phyloP scores from a whole-genome alignment of 768 basidiomycete species.

The Kwoniella sp. region DNA sequence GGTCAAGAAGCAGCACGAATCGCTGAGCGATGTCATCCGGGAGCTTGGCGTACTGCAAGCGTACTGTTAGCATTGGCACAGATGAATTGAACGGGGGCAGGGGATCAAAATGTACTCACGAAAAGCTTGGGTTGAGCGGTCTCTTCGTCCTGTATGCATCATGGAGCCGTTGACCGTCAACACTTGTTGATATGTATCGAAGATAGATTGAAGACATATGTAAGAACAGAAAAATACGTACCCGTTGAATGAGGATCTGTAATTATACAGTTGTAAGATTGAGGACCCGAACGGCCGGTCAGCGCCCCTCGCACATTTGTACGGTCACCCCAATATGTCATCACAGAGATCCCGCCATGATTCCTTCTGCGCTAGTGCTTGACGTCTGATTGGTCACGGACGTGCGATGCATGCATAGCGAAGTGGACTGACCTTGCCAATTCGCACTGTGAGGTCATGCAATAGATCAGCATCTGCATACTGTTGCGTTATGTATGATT shows the following conservation, averaged over 20 bases:
- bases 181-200: not conserved
- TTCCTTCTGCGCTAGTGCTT: conserved; percentile 9
- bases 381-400: conserved; percentile 8
- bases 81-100: too few species aligned
- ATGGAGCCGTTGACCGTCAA: not conserved
- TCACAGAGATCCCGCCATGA: too few species aligned
- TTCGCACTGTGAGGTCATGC: too few species aligned
- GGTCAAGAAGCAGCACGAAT: conserved; percentile 92
- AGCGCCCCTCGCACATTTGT: not conserved
- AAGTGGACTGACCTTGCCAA: conserved; percentile 68
- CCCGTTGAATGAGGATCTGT: conserved; percentile 87
- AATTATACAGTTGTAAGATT: not conserved
- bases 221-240: conserved; percentile 55
- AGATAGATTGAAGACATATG: not conserved
- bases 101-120: conserved; percentile 36
- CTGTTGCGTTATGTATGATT: not conserved
- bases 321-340: too few species aligned
- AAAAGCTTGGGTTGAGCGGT: conserved; percentile 91
- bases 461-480: too few species aligned
- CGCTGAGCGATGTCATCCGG: conserved; percentile 88
- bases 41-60: conserved; percentile 63
- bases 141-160: conserved; percentile 77
- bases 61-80: too few species aligned
- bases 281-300: conserved; percentile 20
- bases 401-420: not conserved